Base-by-base conservation (phyloP, 2,329 filamentous ascomycete genomes). In the Aspergillus bombycis region DNA sequence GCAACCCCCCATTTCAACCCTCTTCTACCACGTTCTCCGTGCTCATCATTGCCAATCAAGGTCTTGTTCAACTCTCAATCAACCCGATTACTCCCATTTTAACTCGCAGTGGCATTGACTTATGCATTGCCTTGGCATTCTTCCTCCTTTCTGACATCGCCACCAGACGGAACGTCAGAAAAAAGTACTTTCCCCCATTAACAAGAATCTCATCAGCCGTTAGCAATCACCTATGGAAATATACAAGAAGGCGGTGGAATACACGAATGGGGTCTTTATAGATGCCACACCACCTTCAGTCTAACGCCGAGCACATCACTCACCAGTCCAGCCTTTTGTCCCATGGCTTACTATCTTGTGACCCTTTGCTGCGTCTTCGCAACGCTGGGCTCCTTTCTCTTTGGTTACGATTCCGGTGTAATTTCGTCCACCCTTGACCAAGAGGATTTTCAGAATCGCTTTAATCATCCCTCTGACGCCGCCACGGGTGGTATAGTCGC, bases 331-430 rank as follows among this genome's bases (percentile, higher is more conserved):
- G 28, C 30, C 9, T 12, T 12, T 12, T 54, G 26, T 14, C 26
- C 23, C 45, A 76, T 76, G 74, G 61, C 71, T 46, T 74, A 68
- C 56, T 50, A 68, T 19, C 69, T 78, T 28, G 76, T 76, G 53
- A 72, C 72, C 19, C 66, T 76, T 36, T 79, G 71, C 63, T 77
- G 81, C 62, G 72, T 75, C 50, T 82, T 83, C 65, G 80, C 80
- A 19, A 79, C 79, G 7, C 74, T 83, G 48, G 82, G 81, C 26
- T 82, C 82, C 43, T 79, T 83, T 60, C 74, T 83, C 16, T 82
- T 83, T 66, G 82, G 82, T 57, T 84, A 83, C 70, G 82, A 84
- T 66, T 72, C 74, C 1, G 77, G 77, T 26, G 74, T 79, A 28
- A 78, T 79, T 58, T 71, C 72, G 23, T 78, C 77, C 0, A 77